These are phyloP conservation scores for Xylariaceae sp. DNA, from an alignment of 2,329 filamentous ascomycete genomes.

Conservation along the genomic window DNA sequence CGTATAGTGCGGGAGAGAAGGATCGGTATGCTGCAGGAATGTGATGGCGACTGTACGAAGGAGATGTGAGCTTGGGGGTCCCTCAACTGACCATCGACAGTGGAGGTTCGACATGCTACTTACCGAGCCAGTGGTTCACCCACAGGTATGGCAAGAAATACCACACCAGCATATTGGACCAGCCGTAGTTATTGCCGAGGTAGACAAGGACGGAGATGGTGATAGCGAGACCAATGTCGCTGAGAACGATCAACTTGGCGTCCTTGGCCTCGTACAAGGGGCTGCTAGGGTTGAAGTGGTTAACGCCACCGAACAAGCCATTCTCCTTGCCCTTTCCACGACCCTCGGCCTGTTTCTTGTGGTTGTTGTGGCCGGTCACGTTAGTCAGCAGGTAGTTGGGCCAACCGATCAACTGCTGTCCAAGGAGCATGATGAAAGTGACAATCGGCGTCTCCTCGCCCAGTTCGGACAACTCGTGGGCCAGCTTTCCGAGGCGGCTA, in stretches of 20 bases:
- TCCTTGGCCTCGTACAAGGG: conserved; percentile 91
- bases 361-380: conserved; percentile 93
- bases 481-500: conserved; percentile 63
- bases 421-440: conserved; percentile 67
- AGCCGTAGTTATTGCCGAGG: conserved; percentile 74
- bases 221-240: conserved; percentile 74
- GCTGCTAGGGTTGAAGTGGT: conserved; percentile 87
- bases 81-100: background rate
- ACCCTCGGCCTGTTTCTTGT: conserved; percentile 85
- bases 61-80: conserved; percentile 22
- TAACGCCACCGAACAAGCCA: conserved; percentile 73
- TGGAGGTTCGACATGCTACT: conserved; percentile 35
- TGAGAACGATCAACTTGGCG: conserved; percentile 77
- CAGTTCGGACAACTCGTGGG: conserved; percentile 81
- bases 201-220: conserved; percentile 56
- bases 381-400: conserved; percentile 86
- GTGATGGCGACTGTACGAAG: conserved; percentile 87
- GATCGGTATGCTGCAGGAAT: conserved; percentile 95
- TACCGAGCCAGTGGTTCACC: conserved; percentile 99
- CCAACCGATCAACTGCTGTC: conserved; percentile 90
- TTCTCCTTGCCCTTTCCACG: conserved; percentile 91
- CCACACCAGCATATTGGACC: conserved; percentile 84
- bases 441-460: conserved; percentile 90
- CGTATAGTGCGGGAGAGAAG: conserved; percentile 86
- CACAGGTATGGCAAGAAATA: conserved; percentile 93